Base-by-base conservation (phyloP, 257 asterid species). In the Penstemon eatonii region DNA sequence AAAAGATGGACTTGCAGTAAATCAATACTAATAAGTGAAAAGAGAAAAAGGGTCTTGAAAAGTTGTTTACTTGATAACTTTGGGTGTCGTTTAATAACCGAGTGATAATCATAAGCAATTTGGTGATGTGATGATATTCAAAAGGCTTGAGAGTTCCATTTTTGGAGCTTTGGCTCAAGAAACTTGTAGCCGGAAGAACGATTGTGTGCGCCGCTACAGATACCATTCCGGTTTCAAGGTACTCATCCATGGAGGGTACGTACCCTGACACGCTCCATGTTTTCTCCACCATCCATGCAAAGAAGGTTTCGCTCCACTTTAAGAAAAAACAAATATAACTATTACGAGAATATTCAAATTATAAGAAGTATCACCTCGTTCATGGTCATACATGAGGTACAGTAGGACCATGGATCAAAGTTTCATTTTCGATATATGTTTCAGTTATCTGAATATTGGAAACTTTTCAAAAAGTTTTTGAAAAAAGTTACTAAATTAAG, bases 281-380 rank as follows among this genome's bases (percentile, higher is more conserved):
- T 11, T 74, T 84, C 76, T 86, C 95, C 70, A 66, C 80, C 92
- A 88, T 76, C 95, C 92, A 86, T 3, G 95, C 37, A 4, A 0
- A 8, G 65, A 88, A 88, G 8, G 90, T 79, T 74, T 80, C 90
- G 0, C 71, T 11, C 96, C 96, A 88, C 96, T 85, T n/a, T 25
- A 5, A 44, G 5, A 25, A 3, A 8, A 60, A 57, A 45, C 4
- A 10, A 40, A 44, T 3, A 19, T 60, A 57, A 37, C 36, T 19
- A 51, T 4, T 1, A 25, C 33, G 33, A 25, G 33, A 25, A 25
- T 25, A 25, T 25, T 25, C 33, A 25, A 25, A 25, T 1, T 25
- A 25, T 25, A 1, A 25, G 2, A 25, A 25, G 33, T 25, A 25
- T 25, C 33, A 25, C 2, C 33, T 25, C 2, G 33, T 25, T 25